Percentiles rank a stretch among this genome's conserved stretches.
These are phyloP conservation scores for Pleurotus djamor DNA, from an alignment of 768 basidiomycete species.

Conservation along the genomic window DNA sequence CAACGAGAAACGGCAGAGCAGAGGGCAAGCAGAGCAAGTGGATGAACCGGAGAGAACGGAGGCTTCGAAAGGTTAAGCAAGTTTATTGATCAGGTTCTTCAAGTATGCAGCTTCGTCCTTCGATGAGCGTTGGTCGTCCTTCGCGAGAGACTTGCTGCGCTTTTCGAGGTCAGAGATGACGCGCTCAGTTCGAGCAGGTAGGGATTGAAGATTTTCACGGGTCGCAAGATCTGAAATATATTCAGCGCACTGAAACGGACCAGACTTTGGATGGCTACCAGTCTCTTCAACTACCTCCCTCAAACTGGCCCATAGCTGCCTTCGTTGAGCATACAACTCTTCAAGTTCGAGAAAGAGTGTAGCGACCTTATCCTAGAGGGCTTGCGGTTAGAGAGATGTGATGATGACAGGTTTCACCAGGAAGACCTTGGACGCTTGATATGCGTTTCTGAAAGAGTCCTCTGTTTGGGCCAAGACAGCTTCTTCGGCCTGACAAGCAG, in stretches of 20 bases:
- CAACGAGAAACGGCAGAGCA: background rate
- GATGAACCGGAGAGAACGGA: background rate
- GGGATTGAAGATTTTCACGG: slow-evolving; percentile 38
- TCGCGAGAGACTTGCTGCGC: slow-evolving; percentile 41
- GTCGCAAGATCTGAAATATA: slow-evolving; percentile 24
- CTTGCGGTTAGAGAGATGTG: background rate
- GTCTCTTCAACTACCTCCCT: slow-evolving; percentile 40
- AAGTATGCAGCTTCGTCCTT: slow-evolving; percentile 23
- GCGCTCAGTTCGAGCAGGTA: slow-evolving; percentile 53
- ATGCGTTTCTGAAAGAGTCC: slow-evolving; percentile 35
- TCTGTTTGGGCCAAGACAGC: slow-evolving; percentile 38
- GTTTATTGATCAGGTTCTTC: slow-evolving; percentile 25
- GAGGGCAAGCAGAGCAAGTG: background rate
- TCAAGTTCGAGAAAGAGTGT: slow-evolving; percentile 42
- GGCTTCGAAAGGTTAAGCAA: slow-evolving; percentile 8
- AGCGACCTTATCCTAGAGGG: slow-evolving; percentile 37
- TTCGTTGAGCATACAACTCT: slow-evolving; percentile 44
- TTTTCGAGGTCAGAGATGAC: slow-evolving; percentile 53
- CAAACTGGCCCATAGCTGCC: slow-evolving; percentile 48
- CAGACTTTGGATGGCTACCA: slow-evolving; percentile 33
- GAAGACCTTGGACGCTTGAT: slow-evolving; percentile 41
- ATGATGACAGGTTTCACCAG: background rate
- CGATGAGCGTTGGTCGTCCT: slow-evolving; percentile 21
- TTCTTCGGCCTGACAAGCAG: slow-evolving; percentile 54
- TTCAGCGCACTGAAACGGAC: background rate